A percentile compares a stretch with the other conserved stretches of the same genome.
Conservation (phyloP, 1,284 basidiomycete genomes). For the Sanguinoderma infundibulare region DNA sequence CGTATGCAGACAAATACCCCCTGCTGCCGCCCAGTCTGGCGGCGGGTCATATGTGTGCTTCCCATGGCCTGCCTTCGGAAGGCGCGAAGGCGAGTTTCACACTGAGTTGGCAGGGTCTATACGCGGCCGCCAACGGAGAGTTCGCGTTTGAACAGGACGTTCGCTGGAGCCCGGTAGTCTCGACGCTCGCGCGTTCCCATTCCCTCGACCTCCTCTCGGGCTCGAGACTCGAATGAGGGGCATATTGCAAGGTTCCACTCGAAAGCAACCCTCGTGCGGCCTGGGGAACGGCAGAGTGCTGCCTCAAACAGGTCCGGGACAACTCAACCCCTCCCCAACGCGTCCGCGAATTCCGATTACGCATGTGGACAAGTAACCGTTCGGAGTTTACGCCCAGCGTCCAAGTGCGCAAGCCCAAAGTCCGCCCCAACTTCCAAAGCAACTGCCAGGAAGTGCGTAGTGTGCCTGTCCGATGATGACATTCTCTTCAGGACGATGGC, state of each 20-base stretch:
- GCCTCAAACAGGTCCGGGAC: not conserved
- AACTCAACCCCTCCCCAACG: not conserved
- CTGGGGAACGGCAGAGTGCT: too few relatives aligned
- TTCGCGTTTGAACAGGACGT: not conserved
- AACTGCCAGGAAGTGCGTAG: not conserved
- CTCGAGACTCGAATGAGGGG: not conserved
- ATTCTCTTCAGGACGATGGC: slow-evolving; percentile 2
- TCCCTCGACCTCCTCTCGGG: not conserved
- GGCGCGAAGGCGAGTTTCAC: too few relatives aligned
- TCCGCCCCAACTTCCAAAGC: not conserved
- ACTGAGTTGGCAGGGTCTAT: slow-evolving; percentile 67
- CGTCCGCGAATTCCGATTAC: not conserved
- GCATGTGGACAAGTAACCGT: not conserved
- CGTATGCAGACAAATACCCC: not conserved
- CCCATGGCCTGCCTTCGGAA: slow-evolving; percentile 13
- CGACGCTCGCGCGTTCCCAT: not conserved
- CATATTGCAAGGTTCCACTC: not conserved
- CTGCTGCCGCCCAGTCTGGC: too few relatives aligned
- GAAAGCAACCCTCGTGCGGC: too few relatives aligned
- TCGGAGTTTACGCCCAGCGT: not conserved
- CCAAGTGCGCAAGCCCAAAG: not conserved
- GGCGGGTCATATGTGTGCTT: slow-evolving; percentile 4
- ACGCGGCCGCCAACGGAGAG: not conserved
- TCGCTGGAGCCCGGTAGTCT: not conserved
- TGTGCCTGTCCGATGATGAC: not conserved